phyloP scores from a whole-genome alignment of 2,329 filamentous ascomycete genomes.

The Talaromyces albobiverticillius region DNA sequence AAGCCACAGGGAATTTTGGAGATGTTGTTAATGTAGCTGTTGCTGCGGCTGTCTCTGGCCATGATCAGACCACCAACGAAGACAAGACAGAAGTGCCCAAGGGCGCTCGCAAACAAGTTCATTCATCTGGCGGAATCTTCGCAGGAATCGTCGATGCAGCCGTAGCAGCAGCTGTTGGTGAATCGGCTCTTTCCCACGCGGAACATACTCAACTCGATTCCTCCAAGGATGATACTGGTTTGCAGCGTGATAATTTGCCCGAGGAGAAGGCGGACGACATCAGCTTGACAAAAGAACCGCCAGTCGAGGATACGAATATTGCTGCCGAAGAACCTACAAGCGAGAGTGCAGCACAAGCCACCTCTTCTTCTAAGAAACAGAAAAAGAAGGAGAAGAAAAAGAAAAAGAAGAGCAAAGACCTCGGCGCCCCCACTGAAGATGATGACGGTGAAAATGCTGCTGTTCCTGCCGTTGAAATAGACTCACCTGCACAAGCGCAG shows the following conservation, averaged over 20 bases:
- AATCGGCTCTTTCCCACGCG: background rate
- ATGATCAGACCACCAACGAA: background rate
- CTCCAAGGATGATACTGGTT: background rate
- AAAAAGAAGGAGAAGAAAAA: conserved; percentile 20
- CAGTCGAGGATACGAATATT: conserved; percentile 17
- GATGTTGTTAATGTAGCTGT: conserved; percentile 22
- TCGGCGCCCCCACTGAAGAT: conserved; percentile 2
- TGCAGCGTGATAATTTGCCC: background rate
- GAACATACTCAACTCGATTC: background rate
- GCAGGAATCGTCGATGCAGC: conserved; percentile 14
- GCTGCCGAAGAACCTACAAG: conserved; percentile 8
- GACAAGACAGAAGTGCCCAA: conserved; percentile 9
- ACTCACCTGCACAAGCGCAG: background rate
- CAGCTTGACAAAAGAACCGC: background rate
- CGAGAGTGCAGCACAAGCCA: background rate
- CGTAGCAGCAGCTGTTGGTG: conserved; percentile 3
- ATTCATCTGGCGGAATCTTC: background rate
- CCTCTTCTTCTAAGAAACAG: conserved; percentile 19
- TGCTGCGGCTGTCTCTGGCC: conserved; percentile 17
- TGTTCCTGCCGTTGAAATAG: conserved; percentile 5
- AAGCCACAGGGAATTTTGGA: background rate
- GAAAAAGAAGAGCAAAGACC: conserved; percentile 16
- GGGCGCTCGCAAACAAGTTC: background rate
- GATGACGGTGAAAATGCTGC: background rate
- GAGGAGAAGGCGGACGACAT: background rate